Percentiles rank a stretch among this genome's conserved stretches.
These are phyloP conservation scores for Metschnikowia borealis DNA, from an alignment of 805 yeast species.

Conservation along the genomic window DNA sequence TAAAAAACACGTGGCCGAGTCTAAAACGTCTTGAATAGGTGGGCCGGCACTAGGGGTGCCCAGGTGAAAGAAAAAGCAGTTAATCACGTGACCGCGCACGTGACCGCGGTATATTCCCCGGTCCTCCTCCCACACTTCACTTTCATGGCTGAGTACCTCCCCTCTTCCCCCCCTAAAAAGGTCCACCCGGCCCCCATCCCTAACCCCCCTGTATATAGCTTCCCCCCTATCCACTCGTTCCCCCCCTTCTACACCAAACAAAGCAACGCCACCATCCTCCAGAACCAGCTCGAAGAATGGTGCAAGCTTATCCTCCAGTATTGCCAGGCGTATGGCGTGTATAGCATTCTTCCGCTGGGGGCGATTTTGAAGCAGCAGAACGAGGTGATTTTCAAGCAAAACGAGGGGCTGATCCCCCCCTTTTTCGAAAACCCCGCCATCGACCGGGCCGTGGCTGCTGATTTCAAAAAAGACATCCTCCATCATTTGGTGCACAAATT, in stretches of 20 bases:
- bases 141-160: background rate
- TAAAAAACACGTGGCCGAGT: too few relatives aligned
- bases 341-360: slow-evolving; percentile 28
- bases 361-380: slow-evolving; percentile 16
- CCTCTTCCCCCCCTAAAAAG: background rate
- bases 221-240: slow-evolving; percentile 50
- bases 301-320: slow-evolving; percentile 55
- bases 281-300: slow-evolving; percentile 82
- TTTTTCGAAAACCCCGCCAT: slow-evolving; percentile 52
- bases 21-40: too few relatives aligned
- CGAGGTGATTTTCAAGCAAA: slow-evolving; percentile 17
- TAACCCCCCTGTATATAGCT: slow-evolving; percentile 19
- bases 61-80: too few relatives aligned
- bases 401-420: slow-evolving; percentile 11
- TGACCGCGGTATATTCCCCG: too few relatives aligned
- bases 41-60: too few relatives aligned
- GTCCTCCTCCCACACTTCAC: background rate
- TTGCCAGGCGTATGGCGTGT: slow-evolving; percentile 50
- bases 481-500: slow-evolving; percentile 47
- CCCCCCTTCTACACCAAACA: slow-evolving; percentile 93
- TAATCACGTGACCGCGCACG: too few relatives aligned
- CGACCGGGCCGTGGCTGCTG: slow-evolving; percentile 50
- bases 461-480: slow-evolving; percentile 54
- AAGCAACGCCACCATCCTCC: slow-evolving; percentile 74
- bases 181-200: too few relatives aligned